Evolutionary conservation across 768 basidiomycete species (phyloP).

Genomic region (Tricholoma flavovirens): DNA sequence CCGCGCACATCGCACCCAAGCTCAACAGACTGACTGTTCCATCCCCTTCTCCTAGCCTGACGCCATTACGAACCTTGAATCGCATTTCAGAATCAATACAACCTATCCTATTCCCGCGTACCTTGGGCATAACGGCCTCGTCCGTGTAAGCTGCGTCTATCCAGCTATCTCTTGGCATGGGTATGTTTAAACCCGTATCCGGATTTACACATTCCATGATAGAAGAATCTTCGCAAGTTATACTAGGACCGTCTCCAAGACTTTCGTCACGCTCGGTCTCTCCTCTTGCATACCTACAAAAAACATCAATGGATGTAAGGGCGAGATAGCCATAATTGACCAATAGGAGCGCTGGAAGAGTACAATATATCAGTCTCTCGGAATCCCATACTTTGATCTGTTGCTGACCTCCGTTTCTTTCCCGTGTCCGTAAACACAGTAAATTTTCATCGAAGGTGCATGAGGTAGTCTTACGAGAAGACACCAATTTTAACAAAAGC

Average conservation of each 20-base stretch:
- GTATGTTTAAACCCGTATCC: slow-evolving; percentile 46
- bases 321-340: slow-evolving; percentile 28
- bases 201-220: slow-evolving; percentile 36
- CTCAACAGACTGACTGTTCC: slow-evolving; percentile 86
- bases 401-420: slow-evolving; percentile 83
- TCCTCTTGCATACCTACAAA: slow-evolving; percentile 62
- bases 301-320: not conserved
- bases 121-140: slow-evolving; percentile 53
- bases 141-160: slow-evolving; percentile 84
- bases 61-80: slow-evolving; percentile 66
- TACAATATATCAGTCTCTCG: not conserved
- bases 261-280: slow-evolving; percentile 63
- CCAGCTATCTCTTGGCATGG: slow-evolving; percentile 57
- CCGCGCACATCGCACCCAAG: slow-evolving; percentile 93
- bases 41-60: slow-evolving; percentile 92
- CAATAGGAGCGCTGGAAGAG: slow-evolving; percentile 72
- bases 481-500: not conserved
- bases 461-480: slow-evolving; percentile 57
- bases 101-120: slow-evolving; percentile 14
- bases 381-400: slow-evolving; percentile 1
- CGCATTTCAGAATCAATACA: not conserved
- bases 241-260: slow-evolving; percentile 36
- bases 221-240: slow-evolving; percentile 40
- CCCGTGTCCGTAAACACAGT: slow-evolving; percentile 91
- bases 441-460: slow-evolving; percentile 89